Conservation (phyloP, 1,139 yeast species). For the Hemisphaericaspora xylanilytica region DNA sequence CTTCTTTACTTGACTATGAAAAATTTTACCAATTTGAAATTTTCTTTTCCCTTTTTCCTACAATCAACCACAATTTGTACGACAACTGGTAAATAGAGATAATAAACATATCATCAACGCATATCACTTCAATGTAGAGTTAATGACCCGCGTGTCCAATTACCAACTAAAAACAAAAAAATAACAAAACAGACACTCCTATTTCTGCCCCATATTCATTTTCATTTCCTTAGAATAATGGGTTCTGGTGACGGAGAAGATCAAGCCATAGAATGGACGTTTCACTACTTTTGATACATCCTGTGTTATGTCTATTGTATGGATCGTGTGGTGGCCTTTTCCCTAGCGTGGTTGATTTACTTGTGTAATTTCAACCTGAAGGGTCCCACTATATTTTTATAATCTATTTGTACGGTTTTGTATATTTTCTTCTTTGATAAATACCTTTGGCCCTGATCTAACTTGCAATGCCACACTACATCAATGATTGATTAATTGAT, state of each 20-base stretch:
- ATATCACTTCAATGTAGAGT: no score
- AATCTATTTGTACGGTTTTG: conserved; percentile 7
- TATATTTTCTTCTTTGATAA: not conserved
- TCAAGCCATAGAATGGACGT: conserved; percentile 44
- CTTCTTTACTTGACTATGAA: no score
- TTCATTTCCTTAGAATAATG: conserved; percentile 47
- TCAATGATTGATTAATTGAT: not conserved
- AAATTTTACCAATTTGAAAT: no score
- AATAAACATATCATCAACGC: no score
- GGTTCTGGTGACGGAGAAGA: conserved; percentile 74
- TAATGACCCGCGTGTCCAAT: no score
- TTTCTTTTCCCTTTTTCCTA: no score
- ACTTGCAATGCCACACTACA: no score
- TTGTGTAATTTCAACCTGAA: conserved; percentile 10
- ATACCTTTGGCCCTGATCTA: not conserved
- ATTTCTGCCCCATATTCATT: conserved; percentile 69
- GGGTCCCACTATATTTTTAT: conserved; percentile 13
- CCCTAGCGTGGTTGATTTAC: conserved; percentile 22
- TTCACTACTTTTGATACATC: conserved; percentile 40
- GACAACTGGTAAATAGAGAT: no score
- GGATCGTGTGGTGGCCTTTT: conserved; percentile 42
- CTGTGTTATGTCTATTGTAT: conserved; percentile 27
- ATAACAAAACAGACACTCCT: conserved; percentile 49
- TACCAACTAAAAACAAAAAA: not conserved
- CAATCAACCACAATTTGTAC: no score